phyloP scores from a whole-genome alignment of 2,329 filamentous ascomycete species.

The Talaromyces atroroseus region DNA sequence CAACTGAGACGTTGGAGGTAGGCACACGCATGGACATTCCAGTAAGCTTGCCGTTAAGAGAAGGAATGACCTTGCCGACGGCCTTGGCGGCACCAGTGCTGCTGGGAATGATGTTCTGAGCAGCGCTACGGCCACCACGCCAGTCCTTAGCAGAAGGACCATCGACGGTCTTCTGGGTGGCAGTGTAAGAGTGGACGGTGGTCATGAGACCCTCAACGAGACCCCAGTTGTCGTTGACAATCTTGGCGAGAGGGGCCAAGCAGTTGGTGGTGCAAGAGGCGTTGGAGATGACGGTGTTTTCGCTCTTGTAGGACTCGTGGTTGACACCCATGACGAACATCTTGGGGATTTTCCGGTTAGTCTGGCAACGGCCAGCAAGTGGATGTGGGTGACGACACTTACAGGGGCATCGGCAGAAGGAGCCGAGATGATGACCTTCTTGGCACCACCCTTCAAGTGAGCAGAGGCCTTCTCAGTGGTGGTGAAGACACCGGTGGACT shows the following conservation, averaged over 20 bases:
- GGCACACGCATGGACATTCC: constrained; percentile 99
- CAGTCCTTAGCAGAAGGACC: constrained; percentile 98
- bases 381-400: not conserved
- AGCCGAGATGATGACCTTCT: constrained; percentile 79
- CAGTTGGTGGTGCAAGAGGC: constrained; percentile 99
- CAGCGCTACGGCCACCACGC: constrained; percentile 97
- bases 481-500: constrained; percentile 99
- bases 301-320: constrained; percentile 85
- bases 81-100: constrained; percentile 99
- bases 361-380: not conserved
- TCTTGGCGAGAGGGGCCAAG: constrained; percentile 98
- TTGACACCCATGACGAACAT: constrained; percentile 99
- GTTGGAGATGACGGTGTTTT: constrained; percentile 93
- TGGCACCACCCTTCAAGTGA: constrained; percentile 93
- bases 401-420: constrained; percentile 67
- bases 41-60: constrained; percentile 98
- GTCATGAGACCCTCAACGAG: constrained; percentile 99
- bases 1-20: constrained; percentile 97
- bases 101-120: constrained; percentile 99
- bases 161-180: constrained; percentile 99
- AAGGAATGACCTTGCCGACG: constrained; percentile 98
- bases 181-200: constrained; percentile 99
- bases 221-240: constrained; percentile 96
- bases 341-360: not conserved
- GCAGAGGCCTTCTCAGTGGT: constrained; percentile 91